These are phyloP conservation scores for Mycosphaerella sp. DNA, from an alignment of 2,329 filamentous ascomycete species.

Conservation along the genomic window DNA sequence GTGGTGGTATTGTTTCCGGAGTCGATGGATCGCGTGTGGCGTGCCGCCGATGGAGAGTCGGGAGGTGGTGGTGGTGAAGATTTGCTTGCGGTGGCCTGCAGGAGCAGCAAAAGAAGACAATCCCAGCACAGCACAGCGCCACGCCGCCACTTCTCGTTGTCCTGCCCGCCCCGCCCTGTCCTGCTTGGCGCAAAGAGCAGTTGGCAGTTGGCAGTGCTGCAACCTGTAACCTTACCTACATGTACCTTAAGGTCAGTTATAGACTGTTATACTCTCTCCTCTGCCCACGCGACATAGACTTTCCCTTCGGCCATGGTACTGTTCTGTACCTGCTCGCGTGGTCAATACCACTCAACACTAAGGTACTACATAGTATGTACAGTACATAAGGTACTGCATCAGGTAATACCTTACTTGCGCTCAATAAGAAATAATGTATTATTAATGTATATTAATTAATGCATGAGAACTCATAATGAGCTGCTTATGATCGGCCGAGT, in stretches of 20 bases:
- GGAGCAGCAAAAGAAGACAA: constrained; percentile 1
- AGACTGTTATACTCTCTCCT: constrained; percentile 1
- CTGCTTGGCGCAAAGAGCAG: not conserved
- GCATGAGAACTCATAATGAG: too few species aligned
- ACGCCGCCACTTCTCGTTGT: not conserved
- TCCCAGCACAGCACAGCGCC: too few species aligned
- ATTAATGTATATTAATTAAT: too few species aligned
- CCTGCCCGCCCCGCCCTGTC: too few species aligned
- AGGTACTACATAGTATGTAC: too few species aligned
- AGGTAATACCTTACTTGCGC: too few species aligned
- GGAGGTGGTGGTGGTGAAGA: not conserved
- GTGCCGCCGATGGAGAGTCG: not conserved
- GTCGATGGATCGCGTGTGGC: constrained; percentile 2
- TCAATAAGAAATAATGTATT: too few species aligned
- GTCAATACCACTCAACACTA: too few species aligned
- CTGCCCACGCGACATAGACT: constrained; percentile 6
- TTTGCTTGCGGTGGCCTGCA: constrained; percentile 1
- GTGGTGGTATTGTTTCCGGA: not conserved
- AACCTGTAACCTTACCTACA: not conserved
- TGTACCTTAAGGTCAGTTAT: not conserved
- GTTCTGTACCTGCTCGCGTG: too few species aligned
- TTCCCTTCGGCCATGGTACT: not conserved
- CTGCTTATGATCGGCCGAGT: too few species aligned
- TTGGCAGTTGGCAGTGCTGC: not conserved
- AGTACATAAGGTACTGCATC: too few species aligned